Evolutionary conservation across 2,329 filamentous ascomycete genomes (phyloP).

Genomic region (Colletotrichum abscissum): DNA sequence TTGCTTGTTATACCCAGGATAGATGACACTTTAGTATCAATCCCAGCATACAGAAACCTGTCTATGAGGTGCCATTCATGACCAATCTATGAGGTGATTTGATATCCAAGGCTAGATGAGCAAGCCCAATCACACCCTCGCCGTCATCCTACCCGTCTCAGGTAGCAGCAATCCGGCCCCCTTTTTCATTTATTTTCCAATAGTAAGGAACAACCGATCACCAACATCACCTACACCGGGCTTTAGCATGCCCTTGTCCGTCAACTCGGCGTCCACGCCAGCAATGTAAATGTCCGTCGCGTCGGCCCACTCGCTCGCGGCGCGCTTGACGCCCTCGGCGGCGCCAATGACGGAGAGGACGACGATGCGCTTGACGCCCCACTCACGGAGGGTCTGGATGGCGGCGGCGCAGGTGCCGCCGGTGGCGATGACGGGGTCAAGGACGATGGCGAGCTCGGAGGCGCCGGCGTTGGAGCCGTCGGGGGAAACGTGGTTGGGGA

Average conservation of each 20-base stretch:
- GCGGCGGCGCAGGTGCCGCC: slow-evolving; percentile 90
- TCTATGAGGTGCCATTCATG: slow-evolving; percentile 14
- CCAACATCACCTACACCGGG: slow-evolving; percentile 92
- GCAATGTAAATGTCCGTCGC: slow-evolving; percentile 85
- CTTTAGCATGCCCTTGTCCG: slow-evolving; percentile 87
- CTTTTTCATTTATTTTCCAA: slow-evolving; percentile 73
- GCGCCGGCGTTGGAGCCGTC: slow-evolving; percentile 49
- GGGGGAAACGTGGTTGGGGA: slow-evolving; percentile 75
- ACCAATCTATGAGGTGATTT: neutral
- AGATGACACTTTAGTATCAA: slow-evolving; percentile 13
- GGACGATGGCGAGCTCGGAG: slow-evolving; percentile 78
- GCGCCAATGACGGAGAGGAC: slow-evolving; percentile 82
- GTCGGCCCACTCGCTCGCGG: slow-evolving; percentile 82
- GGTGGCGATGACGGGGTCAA: slow-evolving; percentile 94
- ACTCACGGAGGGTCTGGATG: slow-evolving; percentile 88
- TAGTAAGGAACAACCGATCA: slow-evolving; percentile 87
- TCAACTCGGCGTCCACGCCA: slow-evolving; percentile 79
- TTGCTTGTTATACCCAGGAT: neutral
- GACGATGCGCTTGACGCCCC: slow-evolving; percentile 87
- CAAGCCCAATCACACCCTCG: neutral
- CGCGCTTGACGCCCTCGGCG: slow-evolving; percentile 74
- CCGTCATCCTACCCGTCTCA: no score
- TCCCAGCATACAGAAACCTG: slow-evolving; percentile 1
- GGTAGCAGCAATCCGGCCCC: neutral
- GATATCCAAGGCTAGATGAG: neutral